phyloP scores from a whole-genome alignment of 495 filamentous ascomycete species.

The Pseudotulostoma volvatum region DNA sequence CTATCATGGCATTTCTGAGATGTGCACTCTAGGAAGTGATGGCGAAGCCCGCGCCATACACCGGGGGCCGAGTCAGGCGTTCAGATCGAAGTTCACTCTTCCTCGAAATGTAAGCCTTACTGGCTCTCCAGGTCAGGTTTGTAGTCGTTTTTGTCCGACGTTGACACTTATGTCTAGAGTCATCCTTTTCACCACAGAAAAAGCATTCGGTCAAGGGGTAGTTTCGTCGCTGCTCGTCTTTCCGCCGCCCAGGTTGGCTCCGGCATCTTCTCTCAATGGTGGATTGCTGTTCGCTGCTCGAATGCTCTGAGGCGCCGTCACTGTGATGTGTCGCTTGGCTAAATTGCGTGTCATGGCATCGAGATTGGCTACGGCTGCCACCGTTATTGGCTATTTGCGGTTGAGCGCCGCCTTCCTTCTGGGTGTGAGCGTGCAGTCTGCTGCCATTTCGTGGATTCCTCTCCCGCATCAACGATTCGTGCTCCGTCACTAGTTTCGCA shows the following conservation, averaged over 20 bases:
- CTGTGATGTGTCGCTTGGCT: not conserved
- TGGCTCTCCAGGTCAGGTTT: slow-evolving; percentile 12
- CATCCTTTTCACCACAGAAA: slow-evolving; percentile 12
- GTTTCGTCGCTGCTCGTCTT: slow-evolving; percentile 1
- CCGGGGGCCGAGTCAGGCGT: slow-evolving; percentile 10
- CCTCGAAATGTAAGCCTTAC: slow-evolving; percentile 11
- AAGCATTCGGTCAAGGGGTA: slow-evolving; percentile 6
- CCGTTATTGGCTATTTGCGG: slow-evolving; percentile 3
- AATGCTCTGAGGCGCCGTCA: not conserved
- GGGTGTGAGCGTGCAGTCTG: slow-evolving; percentile 4
- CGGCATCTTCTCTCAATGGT: slow-evolving; percentile 5
- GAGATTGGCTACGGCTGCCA: slow-evolving; percentile 1
- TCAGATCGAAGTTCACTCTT: slow-evolving; percentile 11
- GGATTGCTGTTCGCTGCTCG: slow-evolving; percentile 5
- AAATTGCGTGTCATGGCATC: not conserved
- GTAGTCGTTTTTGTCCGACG: slow-evolving; percentile 13
- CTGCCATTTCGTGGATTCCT: not conserved
- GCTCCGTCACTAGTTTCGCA: slow-evolving; percentile 10
- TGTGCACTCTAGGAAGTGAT: slow-evolving; percentile 5
- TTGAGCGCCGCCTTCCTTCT: slow-evolving; percentile 12
- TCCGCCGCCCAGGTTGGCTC: slow-evolving; percentile 11
- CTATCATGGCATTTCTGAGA: not conserved
- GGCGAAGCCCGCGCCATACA: slow-evolving; percentile 13
- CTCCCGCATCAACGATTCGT: slow-evolving; percentile 6
- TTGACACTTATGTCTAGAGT: slow-evolving; percentile 12